Evolutionary conservation across 805 yeast species (phyloP).

Genomic region (Saccharomycopsis amapae): DNA sequence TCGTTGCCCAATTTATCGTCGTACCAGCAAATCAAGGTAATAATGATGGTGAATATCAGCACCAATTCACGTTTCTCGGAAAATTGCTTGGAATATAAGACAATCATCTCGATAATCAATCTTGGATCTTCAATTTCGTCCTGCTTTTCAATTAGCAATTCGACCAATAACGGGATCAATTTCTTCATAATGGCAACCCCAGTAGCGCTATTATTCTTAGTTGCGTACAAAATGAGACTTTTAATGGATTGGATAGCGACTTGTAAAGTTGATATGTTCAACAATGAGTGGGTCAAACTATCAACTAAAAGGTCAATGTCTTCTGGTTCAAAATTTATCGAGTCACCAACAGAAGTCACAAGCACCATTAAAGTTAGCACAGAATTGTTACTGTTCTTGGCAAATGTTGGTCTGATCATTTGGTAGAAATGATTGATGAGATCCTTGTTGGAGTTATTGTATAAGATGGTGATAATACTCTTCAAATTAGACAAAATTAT

Average conservation of each 20-base stretch:
- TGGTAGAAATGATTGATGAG: slow-evolving; percentile 33
- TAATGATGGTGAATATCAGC: slow-evolving; percentile 25
- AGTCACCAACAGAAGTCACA: slow-evolving; percentile 34
- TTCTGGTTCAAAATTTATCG: slow-evolving; percentile 28
- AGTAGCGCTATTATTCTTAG: slow-evolving; percentile 23
- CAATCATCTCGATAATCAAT: slow-evolving; percentile 42
- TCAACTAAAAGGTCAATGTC: slow-evolving; percentile 34
- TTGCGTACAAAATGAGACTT: slow-evolving; percentile 39
- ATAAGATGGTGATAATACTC: slow-evolving; percentile 33
- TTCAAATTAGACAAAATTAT: slow-evolving; percentile 46
- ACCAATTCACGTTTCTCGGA: slow-evolving; percentile 28
- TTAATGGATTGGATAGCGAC: slow-evolving; percentile 56
- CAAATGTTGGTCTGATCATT: slow-evolving; percentile 29
- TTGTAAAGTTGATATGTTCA: slow-evolving; percentile 33
- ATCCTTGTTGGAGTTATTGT: slow-evolving; percentile 25
- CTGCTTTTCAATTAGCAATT: slow-evolving; percentile 26
- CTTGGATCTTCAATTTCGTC: slow-evolving; percentile 30
- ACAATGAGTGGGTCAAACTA: slow-evolving; percentile 30
- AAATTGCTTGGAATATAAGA: slow-evolving; percentile 36
- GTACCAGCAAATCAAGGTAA: slow-evolving; percentile 32
- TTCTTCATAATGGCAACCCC: slow-evolving; percentile 35
- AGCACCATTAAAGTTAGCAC: slow-evolving; percentile 40
- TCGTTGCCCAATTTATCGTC: slow-evolving; percentile 21
- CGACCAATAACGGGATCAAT: slow-evolving; percentile 40
- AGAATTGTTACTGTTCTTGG: slow-evolving; percentile 28